These are phyloP conservation scores for Metschnikowia shivogae DNA, from an alignment of 805 yeast species.

Conservation along the genomic window DNA sequence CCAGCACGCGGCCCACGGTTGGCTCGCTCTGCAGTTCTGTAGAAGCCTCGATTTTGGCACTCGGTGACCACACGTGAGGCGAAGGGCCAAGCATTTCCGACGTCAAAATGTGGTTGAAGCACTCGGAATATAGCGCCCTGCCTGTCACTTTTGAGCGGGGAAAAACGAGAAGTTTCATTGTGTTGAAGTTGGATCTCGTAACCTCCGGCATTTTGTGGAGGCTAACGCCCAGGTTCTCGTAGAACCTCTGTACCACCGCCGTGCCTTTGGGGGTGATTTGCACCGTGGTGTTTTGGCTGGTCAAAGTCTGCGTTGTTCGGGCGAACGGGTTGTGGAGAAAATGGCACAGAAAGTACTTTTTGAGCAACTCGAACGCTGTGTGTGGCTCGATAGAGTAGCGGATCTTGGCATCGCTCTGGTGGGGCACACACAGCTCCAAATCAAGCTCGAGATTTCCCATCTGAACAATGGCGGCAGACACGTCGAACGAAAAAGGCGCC, in stretches of 20 bases:
- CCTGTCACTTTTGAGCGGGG: conserved; percentile 58
- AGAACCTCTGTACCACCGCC: conserved; percentile 59
- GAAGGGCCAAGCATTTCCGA: conserved; percentile 54
- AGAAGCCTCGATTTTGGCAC: conserved; percentile 33
- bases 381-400: conserved; percentile 51
- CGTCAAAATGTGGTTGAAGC: conserved; percentile 64
- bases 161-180: conserved; percentile 65
- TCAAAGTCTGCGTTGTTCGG: conserved; percentile 53
- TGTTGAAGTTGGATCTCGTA: conserved; percentile 56
- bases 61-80: conserved; percentile 70
- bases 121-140: conserved; percentile 55
- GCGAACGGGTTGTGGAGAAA: conserved; percentile 73
- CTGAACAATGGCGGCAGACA: conserved; percentile 45
- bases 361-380: conserved; percentile 42
- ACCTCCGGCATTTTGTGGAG: conserved; percentile 39
- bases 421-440: conserved; percentile 36
- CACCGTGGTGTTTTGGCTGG: conserved; percentile 35
- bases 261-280: conserved; percentile 95
- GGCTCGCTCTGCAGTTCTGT: not conserved
- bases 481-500: conserved; percentile 51
- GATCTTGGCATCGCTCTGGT: conserved; percentile 48
- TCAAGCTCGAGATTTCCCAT: conserved; percentile 50
- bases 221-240: conserved; percentile 51
- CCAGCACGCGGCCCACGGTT: not conserved
- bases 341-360: conserved; percentile 54